Evolutionary conservation across 1,284 basidiomycete species (phyloP).

Genomic region (Inonotus hispidus): DNA sequence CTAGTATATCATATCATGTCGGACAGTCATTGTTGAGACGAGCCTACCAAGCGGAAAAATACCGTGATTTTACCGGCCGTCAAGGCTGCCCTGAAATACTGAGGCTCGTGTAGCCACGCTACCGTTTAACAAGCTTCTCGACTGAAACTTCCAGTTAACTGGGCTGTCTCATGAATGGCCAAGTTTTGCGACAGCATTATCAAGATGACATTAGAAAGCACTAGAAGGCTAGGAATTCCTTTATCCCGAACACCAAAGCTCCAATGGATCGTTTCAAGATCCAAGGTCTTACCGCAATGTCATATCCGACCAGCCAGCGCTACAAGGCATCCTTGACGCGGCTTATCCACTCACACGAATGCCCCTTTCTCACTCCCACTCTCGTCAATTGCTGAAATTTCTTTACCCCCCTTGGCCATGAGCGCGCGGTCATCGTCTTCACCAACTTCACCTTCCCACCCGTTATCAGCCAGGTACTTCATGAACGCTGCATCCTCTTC

Average conservation of each 20-base stretch:
- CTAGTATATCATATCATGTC: neutral
- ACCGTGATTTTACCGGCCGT: too few relatives aligned
- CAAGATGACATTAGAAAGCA: neutral
- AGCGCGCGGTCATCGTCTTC: slow-evolving; percentile 43
- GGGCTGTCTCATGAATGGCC: neutral
- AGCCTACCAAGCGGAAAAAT: too few relatives aligned
- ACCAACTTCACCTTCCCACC: slow-evolving; percentile 63
- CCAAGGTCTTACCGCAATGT: neutral
- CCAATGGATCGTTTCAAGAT: neutral
- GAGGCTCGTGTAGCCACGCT: neutral
- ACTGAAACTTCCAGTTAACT: too few relatives aligned
- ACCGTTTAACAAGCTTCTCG: too few relatives aligned
- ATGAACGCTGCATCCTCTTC: slow-evolving; percentile 62
- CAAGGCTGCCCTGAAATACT: neutral
- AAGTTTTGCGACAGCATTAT: neutral
- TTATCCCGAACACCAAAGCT: neutral
- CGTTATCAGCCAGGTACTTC: slow-evolving; percentile 54
- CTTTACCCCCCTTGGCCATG: slow-evolving; percentile 22
- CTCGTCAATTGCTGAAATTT: slow-evolving; percentile 7
- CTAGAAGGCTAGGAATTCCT: neutral
- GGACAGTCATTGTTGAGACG: neutral
- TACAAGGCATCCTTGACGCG: neutral
- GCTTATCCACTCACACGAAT: neutral
- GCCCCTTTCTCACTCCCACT: slow-evolving; percentile 11
- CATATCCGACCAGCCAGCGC: neutral